phyloP scores from a whole-genome alignment of 163 green algal genomes.

The Chloroidium sp. region DNA sequence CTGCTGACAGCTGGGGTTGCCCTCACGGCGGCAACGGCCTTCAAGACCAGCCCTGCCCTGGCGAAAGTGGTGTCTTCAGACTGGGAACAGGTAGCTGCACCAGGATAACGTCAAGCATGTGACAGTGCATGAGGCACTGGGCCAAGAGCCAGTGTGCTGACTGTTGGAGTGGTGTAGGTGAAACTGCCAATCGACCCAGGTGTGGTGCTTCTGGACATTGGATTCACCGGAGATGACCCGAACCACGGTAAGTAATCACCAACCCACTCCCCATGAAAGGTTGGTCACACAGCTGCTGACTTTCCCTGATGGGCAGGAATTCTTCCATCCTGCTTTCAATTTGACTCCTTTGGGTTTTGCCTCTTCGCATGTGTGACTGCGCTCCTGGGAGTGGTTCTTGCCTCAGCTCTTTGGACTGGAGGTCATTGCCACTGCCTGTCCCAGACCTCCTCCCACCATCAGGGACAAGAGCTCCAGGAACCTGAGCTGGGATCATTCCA shows the following conservation, averaged over 20 bases:
- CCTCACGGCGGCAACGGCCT: not conserved
- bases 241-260: constrained; percentile 64
- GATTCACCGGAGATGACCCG: constrained; percentile 74
- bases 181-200: constrained; percentile 77
- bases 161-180: constrained; percentile 37
- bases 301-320: no score
- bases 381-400: no score
- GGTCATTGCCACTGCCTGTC: no score
- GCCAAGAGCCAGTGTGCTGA: not conserved
- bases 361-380: no score
- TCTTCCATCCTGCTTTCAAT: no score
- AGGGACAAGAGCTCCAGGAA: no score
- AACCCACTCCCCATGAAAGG: no score
- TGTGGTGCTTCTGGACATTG: constrained; percentile 92
- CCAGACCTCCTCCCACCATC: no score
- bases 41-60: not conserved
- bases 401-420: no score
- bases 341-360: no score
- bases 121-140: not conserved
- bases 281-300: no score
- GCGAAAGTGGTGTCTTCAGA: constrained; percentile 13
- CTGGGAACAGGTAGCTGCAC: constrained; percentile 10
- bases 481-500: not conserved
- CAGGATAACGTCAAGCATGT: not conserved
- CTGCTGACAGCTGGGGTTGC: not conserved